Evolutionary conservation across 2,329 filamentous ascomycete species (phyloP).

Genomic region (Fusarium anthophilum): DNA sequence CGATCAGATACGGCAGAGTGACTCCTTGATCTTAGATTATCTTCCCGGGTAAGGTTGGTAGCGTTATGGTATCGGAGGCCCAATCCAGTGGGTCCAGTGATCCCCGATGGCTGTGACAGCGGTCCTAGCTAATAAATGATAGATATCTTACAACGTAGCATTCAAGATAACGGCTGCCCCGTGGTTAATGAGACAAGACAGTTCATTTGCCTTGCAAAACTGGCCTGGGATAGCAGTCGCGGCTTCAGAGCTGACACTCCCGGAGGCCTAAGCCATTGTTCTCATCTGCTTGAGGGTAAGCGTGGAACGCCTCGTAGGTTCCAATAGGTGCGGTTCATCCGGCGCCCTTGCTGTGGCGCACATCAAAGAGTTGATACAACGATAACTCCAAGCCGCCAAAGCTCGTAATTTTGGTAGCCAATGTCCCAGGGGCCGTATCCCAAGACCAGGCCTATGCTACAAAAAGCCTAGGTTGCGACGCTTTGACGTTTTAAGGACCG

Average conservation of each 20-base stretch:
- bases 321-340: background rate
- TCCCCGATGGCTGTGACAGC: background rate
- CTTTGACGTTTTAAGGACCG: background rate
- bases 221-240: background rate
- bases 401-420: background rate
- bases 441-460: background rate
- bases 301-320: background rate
- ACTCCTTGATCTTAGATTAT: background rate
- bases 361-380: background rate
- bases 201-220: background rate
- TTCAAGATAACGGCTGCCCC: background rate
- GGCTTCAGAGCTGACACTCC: conserved; percentile 1
- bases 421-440: background rate
- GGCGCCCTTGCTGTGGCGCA: background rate
- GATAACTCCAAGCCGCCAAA: background rate
- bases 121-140: background rate
- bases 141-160: background rate
- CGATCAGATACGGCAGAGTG: background rate
- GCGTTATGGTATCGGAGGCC: background rate
- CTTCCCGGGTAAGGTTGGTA: background rate
- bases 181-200: background rate
- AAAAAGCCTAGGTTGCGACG: conserved; percentile 18
- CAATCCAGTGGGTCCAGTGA: background rate
- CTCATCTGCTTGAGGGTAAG: background rate
- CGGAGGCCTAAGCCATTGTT: background rate